Evolutionary conservation across 2,329 filamentous ascomycete genomes (phyloP).

Genomic region (Didymella glomerata): DNA sequence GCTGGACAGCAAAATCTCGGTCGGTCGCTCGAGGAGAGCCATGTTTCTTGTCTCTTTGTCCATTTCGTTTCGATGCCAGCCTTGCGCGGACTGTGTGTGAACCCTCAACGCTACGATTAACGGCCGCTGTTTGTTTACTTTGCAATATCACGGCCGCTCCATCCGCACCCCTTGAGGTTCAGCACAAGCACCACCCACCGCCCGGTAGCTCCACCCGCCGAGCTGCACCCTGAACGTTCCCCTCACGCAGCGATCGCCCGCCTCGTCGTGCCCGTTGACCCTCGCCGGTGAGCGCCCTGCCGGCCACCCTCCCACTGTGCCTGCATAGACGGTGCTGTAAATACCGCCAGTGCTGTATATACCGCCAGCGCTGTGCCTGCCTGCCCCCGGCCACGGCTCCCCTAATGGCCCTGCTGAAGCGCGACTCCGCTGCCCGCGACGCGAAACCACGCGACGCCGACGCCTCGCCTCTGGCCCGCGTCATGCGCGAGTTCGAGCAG

Average conservation of each 20-base stretch:
- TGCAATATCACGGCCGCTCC: constrained; percentile 5
- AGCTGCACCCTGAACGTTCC: constrained; percentile 9
- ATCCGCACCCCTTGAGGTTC: constrained; percentile 5
- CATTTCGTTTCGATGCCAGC: constrained; percentile 21
- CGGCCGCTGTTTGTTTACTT: constrained; percentile 24
- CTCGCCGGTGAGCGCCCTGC: constrained; percentile 1
- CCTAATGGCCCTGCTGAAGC: constrained; percentile 44
- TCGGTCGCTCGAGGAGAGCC: constrained; percentile 19
- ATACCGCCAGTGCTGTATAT: not conserved
- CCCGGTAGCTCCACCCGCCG: not conserved
- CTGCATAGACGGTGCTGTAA: not conserved
- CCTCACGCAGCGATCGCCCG: constrained; percentile 11
- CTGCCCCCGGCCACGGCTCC: constrained; percentile 15
- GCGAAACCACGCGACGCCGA: constrained; percentile 20
- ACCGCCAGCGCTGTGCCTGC: not conserved
- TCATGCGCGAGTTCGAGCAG: constrained; percentile 48
- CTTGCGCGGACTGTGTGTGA: constrained; percentile 19
- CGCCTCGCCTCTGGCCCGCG: constrained; percentile 36
- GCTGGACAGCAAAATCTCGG: constrained; percentile 26
- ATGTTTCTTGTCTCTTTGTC: constrained; percentile 23
- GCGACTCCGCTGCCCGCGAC: constrained; percentile 30
- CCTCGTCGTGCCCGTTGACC: constrained; percentile 5
- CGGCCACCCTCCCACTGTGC: not conserved
- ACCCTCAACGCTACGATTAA: constrained; percentile 8
- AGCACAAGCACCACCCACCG: not conserved